A percentile compares a stretch with the other conserved stretches of the same genome.
Conservation (phyloP, 78 protist species). For the Planoprotostelium fungivorum region DNA sequence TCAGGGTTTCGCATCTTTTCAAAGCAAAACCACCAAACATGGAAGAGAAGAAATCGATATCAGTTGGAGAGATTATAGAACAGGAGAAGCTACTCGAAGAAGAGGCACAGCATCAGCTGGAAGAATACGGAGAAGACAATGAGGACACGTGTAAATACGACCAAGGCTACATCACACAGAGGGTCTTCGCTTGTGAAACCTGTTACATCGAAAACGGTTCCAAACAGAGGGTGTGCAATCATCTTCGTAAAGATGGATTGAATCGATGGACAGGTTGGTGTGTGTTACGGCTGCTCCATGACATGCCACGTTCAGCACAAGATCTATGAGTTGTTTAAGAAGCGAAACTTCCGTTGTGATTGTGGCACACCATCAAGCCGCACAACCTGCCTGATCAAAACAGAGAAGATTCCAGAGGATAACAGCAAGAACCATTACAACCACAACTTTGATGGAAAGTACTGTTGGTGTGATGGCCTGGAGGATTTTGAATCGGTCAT, state of each 20-base stretch:
- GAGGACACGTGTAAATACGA: constrained; percentile 39
- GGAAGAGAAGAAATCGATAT: neutral
- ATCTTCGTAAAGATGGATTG: neutral
- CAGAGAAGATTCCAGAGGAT: constrained; percentile 6
- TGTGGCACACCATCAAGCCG: constrained; percentile 34
- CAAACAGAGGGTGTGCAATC: neutral
- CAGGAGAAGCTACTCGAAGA: constrained; percentile 24
- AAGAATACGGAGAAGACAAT: constrained; percentile 44
- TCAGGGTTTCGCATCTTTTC: too few species aligned
- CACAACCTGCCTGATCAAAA: constrained; percentile 10
- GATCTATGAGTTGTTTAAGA: constrained; percentile 42
- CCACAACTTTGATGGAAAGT: constrained; percentile 46
- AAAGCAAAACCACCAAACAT: neutral
- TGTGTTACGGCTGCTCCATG: constrained; percentile 57
- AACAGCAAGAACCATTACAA: constrained; percentile 35
- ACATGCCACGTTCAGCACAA: constrained; percentile 53
- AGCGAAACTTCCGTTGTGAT: constrained; percentile 53
- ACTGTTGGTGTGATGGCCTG: constrained; percentile 45
- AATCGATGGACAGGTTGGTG: constrained; percentile 24
- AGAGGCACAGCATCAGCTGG: constrained; percentile 45
- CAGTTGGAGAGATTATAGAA: constrained; percentile 21
- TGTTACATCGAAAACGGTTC: constrained; percentile 15
- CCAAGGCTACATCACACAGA: constrained; percentile 54
- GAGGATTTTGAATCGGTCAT: constrained; percentile 38
- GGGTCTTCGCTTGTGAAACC: constrained; percentile 49